Evolutionary conservation across 1,284 basidiomycete genomes (phyloP), one percentile per base, ranked within the genome.

Genomic region (Trichosporon sp.): DNA sequence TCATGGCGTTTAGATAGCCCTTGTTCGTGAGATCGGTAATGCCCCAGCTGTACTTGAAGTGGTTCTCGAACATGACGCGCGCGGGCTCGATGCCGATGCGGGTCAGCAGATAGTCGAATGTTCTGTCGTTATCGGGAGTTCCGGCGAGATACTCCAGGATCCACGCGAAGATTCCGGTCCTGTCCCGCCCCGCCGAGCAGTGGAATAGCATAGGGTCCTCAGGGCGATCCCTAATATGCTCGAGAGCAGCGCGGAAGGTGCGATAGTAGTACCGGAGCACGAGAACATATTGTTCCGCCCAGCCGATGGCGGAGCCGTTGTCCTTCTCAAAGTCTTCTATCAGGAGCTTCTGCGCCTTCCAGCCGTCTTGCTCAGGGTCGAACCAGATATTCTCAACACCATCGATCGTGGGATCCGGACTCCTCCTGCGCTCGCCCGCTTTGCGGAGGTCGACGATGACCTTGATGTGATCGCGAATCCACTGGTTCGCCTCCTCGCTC

Each of bases 101-200:
- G 13, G 71, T 67, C 38, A 72, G 67, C 51, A 68, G 66, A 64
- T 72, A 70, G 53, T 72, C 71, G 64, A 67, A 67, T 1, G 68
- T 47, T 5, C 65, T 42, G 15, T 56, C 60, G 25, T 44, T 31
- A 9, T 35, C 13, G 13, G 67, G 63, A 7, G 69, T 68, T 31
- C 69, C 69, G 2, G 67, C 71, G 15, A 72, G 65, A 27, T 62
- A 38, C 64, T 72, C 69, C 15, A 72, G 64, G 15, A 72, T 27
- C 23, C 65, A 67, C 25, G 67, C 67, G 29, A 68, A 11, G 51
- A 72, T 34, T 12, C 71, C 71, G 11, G 71, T 72, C 7, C 71
- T 62, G 64, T 72, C 71, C 11, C 71, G 71, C 0, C 71, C 71
- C 23, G 69, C 71, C 2, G 71, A 69, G 32, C 71, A 72, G 51